Base-by-base conservation (phyloP, 2,329 filamentous ascomycete species). In the Penicillium vulpinum region DNA sequence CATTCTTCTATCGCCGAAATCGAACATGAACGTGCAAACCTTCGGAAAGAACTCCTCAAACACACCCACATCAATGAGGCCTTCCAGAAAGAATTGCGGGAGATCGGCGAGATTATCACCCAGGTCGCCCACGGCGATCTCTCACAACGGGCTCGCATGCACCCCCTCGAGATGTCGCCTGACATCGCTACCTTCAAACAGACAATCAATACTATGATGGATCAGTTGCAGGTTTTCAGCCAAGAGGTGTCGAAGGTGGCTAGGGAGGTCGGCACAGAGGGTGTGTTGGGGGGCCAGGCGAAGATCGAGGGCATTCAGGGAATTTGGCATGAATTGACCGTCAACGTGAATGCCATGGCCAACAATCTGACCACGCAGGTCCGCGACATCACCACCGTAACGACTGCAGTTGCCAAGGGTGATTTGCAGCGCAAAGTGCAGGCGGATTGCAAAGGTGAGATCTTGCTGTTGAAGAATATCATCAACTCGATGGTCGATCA, bases 401-500 rank as follows among this genome's bases (percentile, higher is more conserved):
- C 86, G 59, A 87, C 85, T n/a, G 84, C 85, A 24, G 85, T 88
- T 54, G 85, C 85, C 56, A 84, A 85, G 73, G 92, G 92, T 75
- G 92, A 97, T 74, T 81, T 97, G 66, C 96, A 92, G 48, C 92
- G 96, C 74, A 96, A 96, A 74, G 92, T 97, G 31, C 91, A 95
- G 73, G 92, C 91, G 54, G 90, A 90, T 67, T 92, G 89, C 75
- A 88, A 87, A 78, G 94, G 89, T 73, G 93, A 92, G 81, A 97
- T 91, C 69, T 88, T 86, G 73, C 89, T 89, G 80, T 89, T 97
- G 70, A 97, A 97, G 77, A 91, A 91, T 59, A 97, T 92, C 43
- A 97, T 97, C 81, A 97, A 97, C 77, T 93, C 89, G 70, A 97
- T 97, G 92, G 92, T 97, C 60, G 92, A 96, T 73, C 92, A 96